Percentiles rank a stretch among this genome's conserved stretches.
phyloP scores from a whole-genome alignment of 768 basidiomycete genomes.

The Termitomyces sp. region DNA sequence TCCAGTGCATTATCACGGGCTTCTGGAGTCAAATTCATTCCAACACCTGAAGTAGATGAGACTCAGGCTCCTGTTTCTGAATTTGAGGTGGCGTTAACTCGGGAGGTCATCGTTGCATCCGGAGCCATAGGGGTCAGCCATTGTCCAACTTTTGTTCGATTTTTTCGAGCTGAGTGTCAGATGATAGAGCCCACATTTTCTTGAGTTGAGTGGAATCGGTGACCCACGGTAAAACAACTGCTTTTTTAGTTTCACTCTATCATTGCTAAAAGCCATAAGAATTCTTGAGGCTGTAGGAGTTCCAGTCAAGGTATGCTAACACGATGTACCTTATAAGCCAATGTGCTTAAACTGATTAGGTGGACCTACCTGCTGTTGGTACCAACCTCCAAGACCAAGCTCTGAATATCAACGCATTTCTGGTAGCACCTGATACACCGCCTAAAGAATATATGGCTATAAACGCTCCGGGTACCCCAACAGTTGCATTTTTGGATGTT shows the following conservation, averaged over 20 bases:
- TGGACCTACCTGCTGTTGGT: conserved; percentile 12
- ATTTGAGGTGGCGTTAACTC: background rate
- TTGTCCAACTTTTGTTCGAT: too few relatives aligned
- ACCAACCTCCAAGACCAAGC: conserved; percentile 16
- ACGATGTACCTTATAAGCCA: background rate
- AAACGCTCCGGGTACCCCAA: conserved; percentile 4
- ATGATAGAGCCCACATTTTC: conserved; percentile 10
- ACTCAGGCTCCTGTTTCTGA: background rate
- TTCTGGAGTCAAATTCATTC: conserved; percentile 10
- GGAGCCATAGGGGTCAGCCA: conserved; percentile 11
- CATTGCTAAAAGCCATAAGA: background rate
- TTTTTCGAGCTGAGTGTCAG: background rate
- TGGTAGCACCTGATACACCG: background rate
- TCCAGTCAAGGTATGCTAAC: background rate
- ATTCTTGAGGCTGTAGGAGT: conserved; percentile 7
- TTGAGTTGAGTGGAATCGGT: conserved; percentile 13
- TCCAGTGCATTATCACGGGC: conserved; percentile 2
- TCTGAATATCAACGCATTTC: background rate
- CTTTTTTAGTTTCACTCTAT: background rate
- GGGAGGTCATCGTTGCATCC: conserved; percentile 11
- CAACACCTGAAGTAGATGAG: conserved; percentile 2
- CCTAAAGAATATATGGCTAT: background rate
- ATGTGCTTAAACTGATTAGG: background rate
- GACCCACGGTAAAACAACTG: conserved; percentile 2
- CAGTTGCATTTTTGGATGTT: conserved; percentile 8